A percentile compares a stretch with the other conserved stretches of the same genome.
Evolutionary conservation across 83 land plant species (phyloP).

Genomic region (Thuja plicata): DNA sequence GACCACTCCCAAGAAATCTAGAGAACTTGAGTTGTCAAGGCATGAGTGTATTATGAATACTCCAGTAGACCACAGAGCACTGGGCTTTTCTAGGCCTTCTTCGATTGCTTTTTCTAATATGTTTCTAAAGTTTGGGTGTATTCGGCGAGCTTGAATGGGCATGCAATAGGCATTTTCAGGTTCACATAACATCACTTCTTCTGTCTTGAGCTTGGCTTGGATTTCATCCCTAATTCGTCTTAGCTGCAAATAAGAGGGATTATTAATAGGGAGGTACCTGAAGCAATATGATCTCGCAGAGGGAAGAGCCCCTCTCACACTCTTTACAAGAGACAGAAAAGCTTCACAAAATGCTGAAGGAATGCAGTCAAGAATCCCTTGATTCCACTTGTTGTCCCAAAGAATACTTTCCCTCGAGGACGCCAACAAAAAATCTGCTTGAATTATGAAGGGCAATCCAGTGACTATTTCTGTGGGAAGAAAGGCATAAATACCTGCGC

Average conservation of each 20-base stretch:
- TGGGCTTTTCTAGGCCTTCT: constrained; percentile 14
- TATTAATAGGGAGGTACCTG: constrained; percentile 31
- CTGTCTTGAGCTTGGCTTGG: constrained; percentile 16
- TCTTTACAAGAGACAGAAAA: constrained; percentile 26
- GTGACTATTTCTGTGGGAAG: constrained; percentile 69
- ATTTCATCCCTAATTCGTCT: constrained; percentile 35
- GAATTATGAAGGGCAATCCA: constrained; percentile 60
- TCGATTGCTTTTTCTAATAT: constrained; percentile 25
- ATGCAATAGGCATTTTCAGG: constrained; percentile 29
- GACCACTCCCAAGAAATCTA: constrained; percentile 36
- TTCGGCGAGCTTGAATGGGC: constrained; percentile 32
- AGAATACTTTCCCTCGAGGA: constrained; percentile 56
- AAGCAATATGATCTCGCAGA: constrained; percentile 21
- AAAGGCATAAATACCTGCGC: constrained; percentile 54
- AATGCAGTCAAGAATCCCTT: constrained; percentile 58
- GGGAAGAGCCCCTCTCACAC: constrained; percentile 19
- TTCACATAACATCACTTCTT: constrained; percentile 41
- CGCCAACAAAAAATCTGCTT: constrained; percentile 59
- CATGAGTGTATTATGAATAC: constrained; percentile 7
- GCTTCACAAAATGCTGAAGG: constrained; percentile 51
- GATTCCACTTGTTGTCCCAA: constrained; percentile 54
- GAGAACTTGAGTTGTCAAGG: background rate
- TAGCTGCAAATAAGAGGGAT: constrained; percentile 22
- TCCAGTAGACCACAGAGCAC: background rate
- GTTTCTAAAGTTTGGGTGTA: constrained; percentile 31